Conservation (phyloP, 1,284 basidiomycete species). For the Irpex lacteus region DNA sequence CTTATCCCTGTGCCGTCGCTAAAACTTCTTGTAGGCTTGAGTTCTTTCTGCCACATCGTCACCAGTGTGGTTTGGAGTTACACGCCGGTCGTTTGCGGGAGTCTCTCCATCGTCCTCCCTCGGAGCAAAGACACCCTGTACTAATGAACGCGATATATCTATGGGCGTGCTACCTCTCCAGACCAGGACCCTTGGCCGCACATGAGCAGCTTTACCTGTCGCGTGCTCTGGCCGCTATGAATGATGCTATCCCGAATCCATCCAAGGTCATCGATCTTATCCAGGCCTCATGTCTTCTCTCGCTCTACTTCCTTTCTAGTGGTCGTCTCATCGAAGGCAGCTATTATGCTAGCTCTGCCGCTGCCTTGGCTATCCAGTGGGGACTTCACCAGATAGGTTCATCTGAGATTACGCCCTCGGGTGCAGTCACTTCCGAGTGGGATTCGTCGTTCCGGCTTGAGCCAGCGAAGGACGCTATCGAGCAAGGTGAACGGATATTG, state of each 20-base stretch:
- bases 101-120: slow-evolving; percentile 45
- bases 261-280: slow-evolving; percentile 64
- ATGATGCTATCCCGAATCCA: slow-evolving; percentile 53
- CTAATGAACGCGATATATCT: slow-evolving; percentile 77
- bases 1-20: not conserved
- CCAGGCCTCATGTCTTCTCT: slow-evolving; percentile 69
- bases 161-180: slow-evolving; percentile 76
- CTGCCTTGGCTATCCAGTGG: slow-evolving; percentile 62
- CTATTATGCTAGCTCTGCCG: slow-evolving; percentile 68
- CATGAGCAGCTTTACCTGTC: slow-evolving; percentile 68
- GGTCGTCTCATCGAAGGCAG: slow-evolving; percentile 71
- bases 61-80: slow-evolving; percentile 68
- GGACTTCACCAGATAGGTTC: slow-evolving; percentile 56
- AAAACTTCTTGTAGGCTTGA: slow-evolving; percentile 47
- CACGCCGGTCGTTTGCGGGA: slow-evolving; percentile 63
- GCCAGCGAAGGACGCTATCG: slow-evolving; percentile 50
- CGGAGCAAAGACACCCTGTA: slow-evolving; percentile 66
- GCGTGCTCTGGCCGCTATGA: slow-evolving; percentile 55
- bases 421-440: slow-evolving; percentile 25
- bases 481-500: slow-evolving; percentile 39
- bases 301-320: slow-evolving; percentile 70
- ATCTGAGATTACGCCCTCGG: slow-evolving; percentile 25
- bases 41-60: slow-evolving; percentile 71
- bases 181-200: slow-evolving; percentile 61
- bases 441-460: slow-evolving; percentile 48